phyloP scores from a whole-genome alignment of 306 rosid species.

The Vicia sativa region DNA sequence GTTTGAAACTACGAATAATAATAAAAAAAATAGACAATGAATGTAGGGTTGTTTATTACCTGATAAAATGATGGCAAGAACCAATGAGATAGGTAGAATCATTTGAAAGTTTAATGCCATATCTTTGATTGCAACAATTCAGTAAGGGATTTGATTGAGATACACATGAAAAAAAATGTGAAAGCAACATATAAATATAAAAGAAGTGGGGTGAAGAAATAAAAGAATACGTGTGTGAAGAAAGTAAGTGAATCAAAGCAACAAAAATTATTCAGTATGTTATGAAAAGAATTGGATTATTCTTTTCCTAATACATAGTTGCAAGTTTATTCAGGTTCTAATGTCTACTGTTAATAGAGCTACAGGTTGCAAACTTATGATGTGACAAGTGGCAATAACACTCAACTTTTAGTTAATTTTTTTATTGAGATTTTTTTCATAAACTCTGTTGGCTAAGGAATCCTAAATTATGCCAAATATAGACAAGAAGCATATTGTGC shows the following conservation, averaged over 20 bases:
- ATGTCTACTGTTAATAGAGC: background rate
- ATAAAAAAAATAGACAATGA: too few relatives aligned
- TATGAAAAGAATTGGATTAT: slow-evolving; percentile 39
- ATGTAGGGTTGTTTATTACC: slow-evolving; percentile 43
- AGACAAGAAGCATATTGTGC: background rate
- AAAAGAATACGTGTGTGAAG: slow-evolving; percentile 62
- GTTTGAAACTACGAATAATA: too few relatives aligned
- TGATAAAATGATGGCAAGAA: slow-evolving; percentile 52
- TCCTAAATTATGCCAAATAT: too few relatives aligned
- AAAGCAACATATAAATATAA: slow-evolving; percentile 39
- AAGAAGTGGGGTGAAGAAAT: slow-evolving; percentile 15
- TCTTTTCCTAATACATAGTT: slow-evolving; percentile 60
- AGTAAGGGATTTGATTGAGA: background rate
- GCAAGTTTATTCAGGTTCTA: slow-evolving; percentile 66
- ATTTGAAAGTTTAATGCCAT: slow-evolving; percentile 51
- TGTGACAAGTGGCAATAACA: background rate
- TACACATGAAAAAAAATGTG: slow-evolving; percentile 13
- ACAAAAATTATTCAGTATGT: slow-evolving; percentile 40
- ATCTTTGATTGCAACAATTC: background rate
- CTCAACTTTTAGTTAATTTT: background rate
- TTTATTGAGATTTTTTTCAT: background rate
- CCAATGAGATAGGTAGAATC: slow-evolving; percentile 39
- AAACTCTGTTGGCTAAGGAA: too few relatives aligned
- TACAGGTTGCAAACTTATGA: background rate
- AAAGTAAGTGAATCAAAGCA: slow-evolving; percentile 45